Evolutionary conservation across 2,329 filamentous ascomycete species (phyloP).

Genomic region (Rutstroemia sp.): DNA sequence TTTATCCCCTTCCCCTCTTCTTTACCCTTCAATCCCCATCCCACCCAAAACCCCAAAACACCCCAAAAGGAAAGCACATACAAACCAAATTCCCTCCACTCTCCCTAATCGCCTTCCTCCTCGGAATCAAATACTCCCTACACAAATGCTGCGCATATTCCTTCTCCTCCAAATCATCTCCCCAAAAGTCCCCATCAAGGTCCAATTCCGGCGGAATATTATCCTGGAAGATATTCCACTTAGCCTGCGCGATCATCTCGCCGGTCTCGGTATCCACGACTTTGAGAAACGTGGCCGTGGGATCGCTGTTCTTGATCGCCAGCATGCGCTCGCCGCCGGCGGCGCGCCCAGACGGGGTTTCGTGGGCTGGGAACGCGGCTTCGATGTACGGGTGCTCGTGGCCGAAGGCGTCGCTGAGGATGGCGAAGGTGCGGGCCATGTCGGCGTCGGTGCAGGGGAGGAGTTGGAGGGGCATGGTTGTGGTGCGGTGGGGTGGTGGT

Average conservation of each 20-base stretch:
- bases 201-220: not conserved
- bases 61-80: not conserved
- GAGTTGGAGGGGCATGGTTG: not conserved
- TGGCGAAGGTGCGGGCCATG: not conserved
- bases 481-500: not conserved
- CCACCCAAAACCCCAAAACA: no score
- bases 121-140: not conserved
- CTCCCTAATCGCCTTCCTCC: not conserved
- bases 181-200: not conserved
- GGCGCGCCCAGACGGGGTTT: not conserved
- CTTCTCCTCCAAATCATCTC: not conserved
- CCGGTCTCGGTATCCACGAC: not conserved
- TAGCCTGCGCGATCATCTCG: not conserved
- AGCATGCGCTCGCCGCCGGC: not conserved
- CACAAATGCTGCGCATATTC: not conserved
- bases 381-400: conserved; percentile 1
- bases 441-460: not conserved
- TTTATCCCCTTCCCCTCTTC: no score
- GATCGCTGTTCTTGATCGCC: not conserved
- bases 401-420: not conserved
- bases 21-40: no score
- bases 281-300: not conserved
- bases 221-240: not conserved
- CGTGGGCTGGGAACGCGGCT: not conserved
- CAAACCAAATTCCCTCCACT: not conserved